phyloP scores from a whole-genome alignment of 257 asterid genomes.

The Rubia yunnanensis region DNA sequence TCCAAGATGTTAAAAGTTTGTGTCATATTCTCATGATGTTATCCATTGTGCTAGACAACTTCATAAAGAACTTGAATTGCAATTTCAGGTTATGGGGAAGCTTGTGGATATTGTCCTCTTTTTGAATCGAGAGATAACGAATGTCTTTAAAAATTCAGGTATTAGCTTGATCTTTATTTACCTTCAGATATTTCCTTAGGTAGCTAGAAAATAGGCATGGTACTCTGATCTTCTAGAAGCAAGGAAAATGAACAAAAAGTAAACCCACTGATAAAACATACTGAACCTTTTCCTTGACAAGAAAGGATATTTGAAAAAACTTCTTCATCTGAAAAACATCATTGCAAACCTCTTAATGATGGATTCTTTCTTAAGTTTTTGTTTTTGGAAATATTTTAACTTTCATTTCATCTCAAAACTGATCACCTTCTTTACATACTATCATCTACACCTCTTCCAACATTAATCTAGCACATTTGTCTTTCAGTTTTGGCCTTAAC shows the following conservation, averaged over 20 bases:
- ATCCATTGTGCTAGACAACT: neutral
- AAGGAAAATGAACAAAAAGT: neutral
- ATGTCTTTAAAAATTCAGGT: slow-evolving; percentile 55
- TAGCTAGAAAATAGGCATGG: neutral
- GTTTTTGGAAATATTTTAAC: too few species aligned
- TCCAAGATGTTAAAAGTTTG: neutral
- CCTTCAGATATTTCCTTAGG: neutral
- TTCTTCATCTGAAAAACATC: neutral
- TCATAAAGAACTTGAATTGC: neutral
- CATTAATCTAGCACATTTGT: too few species aligned
- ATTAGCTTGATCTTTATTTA: slow-evolving; percentile 15
- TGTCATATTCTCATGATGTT: neutral
- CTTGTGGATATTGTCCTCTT: slow-evolving; percentile 68
- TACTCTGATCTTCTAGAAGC: neutral
- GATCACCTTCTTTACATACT: too few species aligned
- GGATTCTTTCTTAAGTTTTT: too few species aligned
- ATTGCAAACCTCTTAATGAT: neutral
- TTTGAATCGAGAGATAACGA: slow-evolving; percentile 59
- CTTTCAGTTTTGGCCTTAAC: too few species aligned
- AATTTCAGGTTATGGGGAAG: slow-evolving; percentile 61
- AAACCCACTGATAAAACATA: neutral
- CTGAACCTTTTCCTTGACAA: neutral
- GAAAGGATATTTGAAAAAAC: neutral
- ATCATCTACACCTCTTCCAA: too few species aligned
- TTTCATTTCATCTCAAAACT: too few species aligned